Evolutionary conservation across 768 basidiomycete species (phyloP).

Genomic region (Mrakia frigida): DNA sequence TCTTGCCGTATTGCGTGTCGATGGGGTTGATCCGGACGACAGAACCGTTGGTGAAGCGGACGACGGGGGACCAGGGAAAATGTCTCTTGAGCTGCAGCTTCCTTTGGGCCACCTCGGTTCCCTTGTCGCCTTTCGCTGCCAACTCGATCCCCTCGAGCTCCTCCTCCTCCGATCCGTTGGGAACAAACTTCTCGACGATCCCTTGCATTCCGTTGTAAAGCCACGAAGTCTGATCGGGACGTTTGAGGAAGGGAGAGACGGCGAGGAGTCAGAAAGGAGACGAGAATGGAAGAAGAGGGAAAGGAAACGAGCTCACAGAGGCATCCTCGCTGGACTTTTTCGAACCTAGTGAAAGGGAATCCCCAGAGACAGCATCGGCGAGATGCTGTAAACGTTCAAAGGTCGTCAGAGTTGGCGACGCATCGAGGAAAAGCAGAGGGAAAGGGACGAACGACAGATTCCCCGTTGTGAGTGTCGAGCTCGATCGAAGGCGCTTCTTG

Average conservation of each 20-base stretch:
- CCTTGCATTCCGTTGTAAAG: slow-evolving; percentile 29
- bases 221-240: background rate
- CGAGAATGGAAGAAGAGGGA: background rate
- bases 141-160: too few relatives aligned
- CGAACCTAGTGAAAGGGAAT: too few relatives aligned
- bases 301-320: too few relatives aligned
- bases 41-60: background rate
- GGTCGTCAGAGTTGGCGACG: background rate
- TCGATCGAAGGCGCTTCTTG: background rate
- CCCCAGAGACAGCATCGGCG: too few relatives aligned
- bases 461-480: background rate
- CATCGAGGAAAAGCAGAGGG: background rate
- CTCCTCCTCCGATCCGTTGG: too few relatives aligned
- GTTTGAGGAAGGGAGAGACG: background rate
- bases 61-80: background rate
- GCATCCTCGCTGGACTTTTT: too few relatives aligned
- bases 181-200: background rate
- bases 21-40: background rate
- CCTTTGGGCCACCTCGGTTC: too few relatives aligned
- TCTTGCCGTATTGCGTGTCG: background rate
- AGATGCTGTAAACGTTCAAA: too few relatives aligned
- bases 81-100: too few relatives aligned
- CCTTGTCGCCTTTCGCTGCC: too few relatives aligned
- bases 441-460: background rate
- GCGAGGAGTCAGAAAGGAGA: background rate